These are phyloP conservation scores for Talaromyces funiculosus DNA, from an alignment of 2,329 filamentous ascomycete species.

Conservation along the genomic window DNA sequence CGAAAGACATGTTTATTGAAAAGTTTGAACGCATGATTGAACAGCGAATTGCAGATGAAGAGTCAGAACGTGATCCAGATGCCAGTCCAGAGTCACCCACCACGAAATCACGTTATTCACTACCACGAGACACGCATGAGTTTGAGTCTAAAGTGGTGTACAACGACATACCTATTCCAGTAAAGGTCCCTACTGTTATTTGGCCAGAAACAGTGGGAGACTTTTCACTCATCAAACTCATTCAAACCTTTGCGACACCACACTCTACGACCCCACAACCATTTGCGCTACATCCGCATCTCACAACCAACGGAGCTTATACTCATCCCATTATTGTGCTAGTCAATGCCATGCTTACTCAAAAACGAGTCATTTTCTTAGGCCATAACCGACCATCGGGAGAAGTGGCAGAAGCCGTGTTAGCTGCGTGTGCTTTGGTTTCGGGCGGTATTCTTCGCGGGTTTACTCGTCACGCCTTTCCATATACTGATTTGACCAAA, in stretches of 20 bases:
- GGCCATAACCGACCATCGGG: constrained; percentile 93
- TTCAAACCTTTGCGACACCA: constrained; percentile 82
- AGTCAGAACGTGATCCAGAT: constrained; percentile 21
- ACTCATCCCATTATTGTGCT: constrained; percentile 95
- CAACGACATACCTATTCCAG: constrained; percentile 91
- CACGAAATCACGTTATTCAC: constrained; percentile 61
- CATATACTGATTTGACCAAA: constrained; percentile 96
- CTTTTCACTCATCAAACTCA: constrained; percentile 94
- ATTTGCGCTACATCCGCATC: constrained; percentile 80
- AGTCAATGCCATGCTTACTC: constrained; percentile 87
- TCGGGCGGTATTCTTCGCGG: constrained; percentile 88
- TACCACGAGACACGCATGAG: constrained; percentile 93
- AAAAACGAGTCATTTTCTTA: constrained; percentile 93
- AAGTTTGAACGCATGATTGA: constrained; percentile 96
- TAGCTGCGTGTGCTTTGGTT: constrained; percentile 90
- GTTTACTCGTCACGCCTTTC: constrained; percentile 93
- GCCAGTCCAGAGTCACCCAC: constrained; percentile 43
- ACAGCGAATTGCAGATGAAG: constrained; percentile 66
- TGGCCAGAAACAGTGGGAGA: constrained; percentile 96
- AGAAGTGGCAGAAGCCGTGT: constrained; percentile 93
- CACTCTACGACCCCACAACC: constrained; percentile 79
- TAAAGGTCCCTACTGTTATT: constrained; percentile 90
- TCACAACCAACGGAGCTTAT: constrained; percentile 82
- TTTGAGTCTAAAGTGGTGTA: constrained; percentile 95
- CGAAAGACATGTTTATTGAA: constrained; percentile 93